phyloP scores from a whole-genome alignment of 176 grass and related monocot genomes.

The Canna indica region DNA sequence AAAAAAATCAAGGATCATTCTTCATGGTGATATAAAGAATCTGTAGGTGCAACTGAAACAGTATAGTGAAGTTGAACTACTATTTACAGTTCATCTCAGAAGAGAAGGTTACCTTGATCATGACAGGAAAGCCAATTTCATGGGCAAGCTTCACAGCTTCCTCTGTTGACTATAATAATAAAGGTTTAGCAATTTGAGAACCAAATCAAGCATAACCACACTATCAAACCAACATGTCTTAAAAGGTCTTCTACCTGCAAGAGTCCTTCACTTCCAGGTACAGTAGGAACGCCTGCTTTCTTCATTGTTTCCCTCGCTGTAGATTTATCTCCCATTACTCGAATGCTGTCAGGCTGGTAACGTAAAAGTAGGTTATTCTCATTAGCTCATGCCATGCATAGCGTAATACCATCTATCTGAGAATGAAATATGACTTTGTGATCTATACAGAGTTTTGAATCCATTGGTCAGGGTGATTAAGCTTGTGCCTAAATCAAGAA shows the following conservation, averaged over 20 bases:
- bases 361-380: background rate
- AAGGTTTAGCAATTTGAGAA: background rate
- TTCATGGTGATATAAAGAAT: background rate
- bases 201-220: background rate
- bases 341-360: conserved; percentile 38
- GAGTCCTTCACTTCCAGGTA: conserved; percentile 42
- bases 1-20: no score
- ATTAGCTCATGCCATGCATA: background rate
- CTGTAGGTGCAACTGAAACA: background rate
- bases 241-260: conserved; percentile 28
- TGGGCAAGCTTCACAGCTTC: conserved; percentile 38
- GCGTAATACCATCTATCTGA: background rate
- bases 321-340: conserved; percentile 48
- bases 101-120: conserved; percentile 39
- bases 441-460: background rate
- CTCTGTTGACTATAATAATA: conserved; percentile 38
- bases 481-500: background rate
- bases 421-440: background rate
- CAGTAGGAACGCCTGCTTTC: conserved; percentile 46
- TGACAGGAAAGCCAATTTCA: conserved; percentile 44
- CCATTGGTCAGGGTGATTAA: background rate
- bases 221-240: background rate
- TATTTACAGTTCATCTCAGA: background rate
- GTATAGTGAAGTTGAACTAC: background rate
- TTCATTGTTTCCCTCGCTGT: conserved; percentile 55